Conservation (phyloP, 2,329 filamentous ascomycete genomes). For the Epichloe gansuensis region DNA sequence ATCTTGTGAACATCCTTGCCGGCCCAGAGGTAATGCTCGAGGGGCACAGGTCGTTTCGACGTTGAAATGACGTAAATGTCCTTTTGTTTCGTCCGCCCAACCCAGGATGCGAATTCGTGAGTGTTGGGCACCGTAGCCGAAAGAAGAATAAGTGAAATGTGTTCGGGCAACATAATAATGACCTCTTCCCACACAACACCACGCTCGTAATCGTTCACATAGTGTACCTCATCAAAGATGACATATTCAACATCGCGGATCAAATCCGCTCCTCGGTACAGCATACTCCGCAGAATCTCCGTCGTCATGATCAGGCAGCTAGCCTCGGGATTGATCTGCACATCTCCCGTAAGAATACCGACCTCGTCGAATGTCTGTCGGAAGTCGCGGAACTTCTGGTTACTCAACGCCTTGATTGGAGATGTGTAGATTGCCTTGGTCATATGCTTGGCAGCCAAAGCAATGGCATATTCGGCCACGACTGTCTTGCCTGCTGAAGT, state of each 20-base stretch:
- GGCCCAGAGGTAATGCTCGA: constrained; percentile 95
- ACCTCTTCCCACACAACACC: constrained; percentile 99
- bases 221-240: constrained; percentile 98
- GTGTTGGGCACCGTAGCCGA: constrained; percentile 97
- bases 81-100: constrained; percentile 94
- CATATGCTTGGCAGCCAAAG: constrained; percentile 94
- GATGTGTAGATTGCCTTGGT: constrained; percentile 99
- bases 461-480: constrained; percentile 95
- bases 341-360: constrained; percentile 91
- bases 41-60: constrained; percentile 81
- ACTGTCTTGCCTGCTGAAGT: constrained; percentile 98
- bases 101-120: constrained; percentile 96
- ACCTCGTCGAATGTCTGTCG: constrained; percentile 85
- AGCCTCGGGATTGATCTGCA: constrained; percentile 94
- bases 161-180: constrained; percentile 97
- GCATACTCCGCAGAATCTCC: constrained; percentile 94
- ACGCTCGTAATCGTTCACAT: constrained; percentile 90
- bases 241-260: constrained; percentile 98
- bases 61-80: constrained; percentile 99
- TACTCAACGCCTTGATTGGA: constrained; percentile 95
- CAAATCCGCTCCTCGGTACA: constrained; percentile 88
- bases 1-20: constrained; percentile 89
- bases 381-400: constrained; percentile 97
- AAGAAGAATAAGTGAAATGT: constrained; percentile 87
- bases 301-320: constrained; percentile 99